Evolutionary conservation across 768 basidiomycete species (phyloP).

Genomic region (Rhodotorula graminis): DNA sequence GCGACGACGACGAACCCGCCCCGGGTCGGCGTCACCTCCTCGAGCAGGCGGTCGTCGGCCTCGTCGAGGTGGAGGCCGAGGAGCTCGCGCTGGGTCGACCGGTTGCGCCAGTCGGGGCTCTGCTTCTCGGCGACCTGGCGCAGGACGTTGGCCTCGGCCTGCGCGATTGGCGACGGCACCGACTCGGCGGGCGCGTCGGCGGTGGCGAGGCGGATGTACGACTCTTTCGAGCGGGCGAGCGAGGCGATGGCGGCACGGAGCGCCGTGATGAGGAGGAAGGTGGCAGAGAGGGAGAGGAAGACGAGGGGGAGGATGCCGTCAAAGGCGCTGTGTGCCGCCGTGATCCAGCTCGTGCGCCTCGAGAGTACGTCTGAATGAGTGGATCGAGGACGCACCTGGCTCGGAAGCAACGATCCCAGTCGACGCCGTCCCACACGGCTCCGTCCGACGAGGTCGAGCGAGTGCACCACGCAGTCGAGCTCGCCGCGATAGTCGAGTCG

Average conservation of each 20-base stretch:
- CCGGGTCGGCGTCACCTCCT: not conserved
- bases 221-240: not conserved
- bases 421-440: slow-evolving; percentile 33
- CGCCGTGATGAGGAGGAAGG: slow-evolving; percentile 10
- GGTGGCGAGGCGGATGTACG: slow-evolving; percentile 1
- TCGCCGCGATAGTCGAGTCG: not conserved
- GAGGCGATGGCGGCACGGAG: not conserved
- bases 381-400: slow-evolving; percentile 10
- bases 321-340: slow-evolving; percentile 6
- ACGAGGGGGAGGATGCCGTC: slow-evolving; percentile 20
- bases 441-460: not conserved
- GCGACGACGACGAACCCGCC: not conserved
- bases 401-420: slow-evolving; percentile 31
- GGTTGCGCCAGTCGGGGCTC: slow-evolving; percentile 8
- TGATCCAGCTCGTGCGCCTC: too few relatives aligned
- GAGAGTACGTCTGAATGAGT: too few relatives aligned
- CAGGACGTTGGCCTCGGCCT: slow-evolving; percentile 34
- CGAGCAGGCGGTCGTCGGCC: not conserved
- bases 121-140: slow-evolving; percentile 15
- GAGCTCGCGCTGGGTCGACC: slow-evolving; percentile 1
- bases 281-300: slow-evolving; percentile 27
- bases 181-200: not conserved
- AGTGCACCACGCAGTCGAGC: slow-evolving; percentile 6
- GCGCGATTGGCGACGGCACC: slow-evolving; percentile 9
- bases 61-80: slow-evolving; percentile 1